A percentile compares a stretch with the other conserved stretches of the same genome.
Conservation (phyloP, 495 filamentous ascomycete genomes). For the Tuber umbilicatum region DNA sequence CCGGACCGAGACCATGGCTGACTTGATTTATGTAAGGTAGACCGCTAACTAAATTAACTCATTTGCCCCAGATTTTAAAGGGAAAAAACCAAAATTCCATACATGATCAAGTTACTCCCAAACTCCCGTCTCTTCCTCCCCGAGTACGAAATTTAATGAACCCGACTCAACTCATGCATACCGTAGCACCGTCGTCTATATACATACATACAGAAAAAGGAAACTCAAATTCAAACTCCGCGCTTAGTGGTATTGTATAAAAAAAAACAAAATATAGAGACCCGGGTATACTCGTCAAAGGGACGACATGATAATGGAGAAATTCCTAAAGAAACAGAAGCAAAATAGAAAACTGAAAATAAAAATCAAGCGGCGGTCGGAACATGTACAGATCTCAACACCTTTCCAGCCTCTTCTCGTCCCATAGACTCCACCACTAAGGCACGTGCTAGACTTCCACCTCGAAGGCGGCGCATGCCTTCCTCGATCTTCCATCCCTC, state of each 20-base stretch:
- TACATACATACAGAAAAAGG: neutral
- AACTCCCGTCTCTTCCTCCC: constrained; percentile 4
- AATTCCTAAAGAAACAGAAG: constrained; percentile 12
- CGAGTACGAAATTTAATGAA: neutral
- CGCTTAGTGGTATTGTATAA: constrained; percentile 17
- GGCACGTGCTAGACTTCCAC: constrained; percentile 49
- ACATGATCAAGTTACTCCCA: neutral
- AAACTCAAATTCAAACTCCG: constrained; percentile 18
- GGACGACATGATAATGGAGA: neutral
- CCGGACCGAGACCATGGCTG: neutral
- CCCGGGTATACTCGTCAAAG: constrained; percentile 12
- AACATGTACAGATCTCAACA: constrained; percentile 30
- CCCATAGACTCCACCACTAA: constrained; percentile 45
- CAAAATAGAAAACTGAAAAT: constrained; percentile 3
- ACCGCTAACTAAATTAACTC: neutral
- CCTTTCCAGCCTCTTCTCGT: constrained; percentile 36
- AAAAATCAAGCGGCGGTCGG: constrained; percentile 19
- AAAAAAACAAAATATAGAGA: constrained; percentile 9
- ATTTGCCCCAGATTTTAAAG: neutral
- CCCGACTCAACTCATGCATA: neutral
- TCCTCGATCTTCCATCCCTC: constrained; percentile 92
- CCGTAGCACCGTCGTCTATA: neutral
- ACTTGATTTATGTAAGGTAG: neutral
- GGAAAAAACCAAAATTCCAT: neutral
- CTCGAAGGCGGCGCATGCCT: constrained; percentile 65